A percentile compares a stretch with the other conserved stretches of the same genome.
phyloP scores from a whole-genome alignment of 23 red algal species.

The Cyanidiococcus yangmingshanensis region DNA sequence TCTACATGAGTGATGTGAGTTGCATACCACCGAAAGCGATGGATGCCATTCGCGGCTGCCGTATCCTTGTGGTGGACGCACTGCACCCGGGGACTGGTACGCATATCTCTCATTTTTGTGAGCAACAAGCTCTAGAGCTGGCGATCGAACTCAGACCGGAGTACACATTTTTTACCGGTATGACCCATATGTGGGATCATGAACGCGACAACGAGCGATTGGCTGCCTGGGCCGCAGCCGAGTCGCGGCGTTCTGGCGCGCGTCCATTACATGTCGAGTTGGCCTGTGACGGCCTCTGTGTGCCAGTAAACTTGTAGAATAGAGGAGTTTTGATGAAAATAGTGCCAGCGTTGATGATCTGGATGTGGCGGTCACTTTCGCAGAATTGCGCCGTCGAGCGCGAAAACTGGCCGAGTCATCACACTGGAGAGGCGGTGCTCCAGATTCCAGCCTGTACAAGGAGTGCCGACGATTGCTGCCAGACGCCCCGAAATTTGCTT shows the following conservation, averaged over 20 bases:
- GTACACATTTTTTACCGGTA: neutral
- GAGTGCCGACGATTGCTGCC: too few species aligned
- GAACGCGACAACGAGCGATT: conserved; percentile 3
- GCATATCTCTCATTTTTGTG: conserved; percentile 1
- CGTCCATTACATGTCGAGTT: neutral
- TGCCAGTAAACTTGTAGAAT: neutral
- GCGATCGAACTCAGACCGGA: neutral
- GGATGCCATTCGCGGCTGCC: conserved; percentile 14
- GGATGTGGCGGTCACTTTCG: too few species aligned
- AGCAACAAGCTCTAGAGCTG: conserved; percentile 1
- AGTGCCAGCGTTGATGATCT: neutral
- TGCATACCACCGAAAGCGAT: neutral
- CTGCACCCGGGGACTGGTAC: neutral
- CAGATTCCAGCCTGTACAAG: too few species aligned
- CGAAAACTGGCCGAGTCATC: too few species aligned
- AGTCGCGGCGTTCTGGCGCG: neutral
- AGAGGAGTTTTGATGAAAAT: neutral
- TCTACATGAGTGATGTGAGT: conserved; percentile 14
- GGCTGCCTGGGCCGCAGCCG: neutral
- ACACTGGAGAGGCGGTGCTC: too few species aligned
- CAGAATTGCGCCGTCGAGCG: too few species aligned
- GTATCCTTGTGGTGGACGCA: neutral
- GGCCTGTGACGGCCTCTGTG: neutral
- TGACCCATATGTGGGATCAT: conserved; percentile 19
- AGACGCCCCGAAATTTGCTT: too few species aligned